Percentiles rank a stretch among this genome's conserved stretches.
Evolutionary conservation across 768 basidiomycete genomes (phyloP).

Genomic region (Xerocomellus amylosporus): DNA sequence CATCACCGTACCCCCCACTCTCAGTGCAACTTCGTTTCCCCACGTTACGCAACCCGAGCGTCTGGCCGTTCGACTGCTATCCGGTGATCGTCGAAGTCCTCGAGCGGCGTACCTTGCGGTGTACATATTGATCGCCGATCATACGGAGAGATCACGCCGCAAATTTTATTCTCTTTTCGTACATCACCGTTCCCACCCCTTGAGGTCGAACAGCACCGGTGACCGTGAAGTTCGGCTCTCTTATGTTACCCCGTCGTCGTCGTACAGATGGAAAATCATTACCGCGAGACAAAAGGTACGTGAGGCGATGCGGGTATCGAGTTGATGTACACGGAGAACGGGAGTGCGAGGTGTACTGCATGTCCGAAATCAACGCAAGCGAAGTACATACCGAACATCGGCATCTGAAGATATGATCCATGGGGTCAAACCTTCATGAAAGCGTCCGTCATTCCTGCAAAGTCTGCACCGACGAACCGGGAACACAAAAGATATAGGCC

Average conservation of each 20-base stretch:
- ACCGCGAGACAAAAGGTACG: not conserved
- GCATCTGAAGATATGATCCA: not conserved
- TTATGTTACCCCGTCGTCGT: not conserved
- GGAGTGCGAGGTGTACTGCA: not conserved
- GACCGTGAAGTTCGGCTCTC: not conserved
- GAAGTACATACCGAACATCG: not conserved
- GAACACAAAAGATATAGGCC: not conserved
- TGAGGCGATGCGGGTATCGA: not conserved
- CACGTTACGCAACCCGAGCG: not conserved
- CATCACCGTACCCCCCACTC: not conserved
- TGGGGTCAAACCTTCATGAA: constrained; percentile 21
- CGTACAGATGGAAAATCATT: not conserved
- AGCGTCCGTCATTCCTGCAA: constrained; percentile 15
- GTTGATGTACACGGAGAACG: not conserved
- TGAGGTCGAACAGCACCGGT: not conserved
- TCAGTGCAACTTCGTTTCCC: not conserved
- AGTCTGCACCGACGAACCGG: constrained; percentile 7
- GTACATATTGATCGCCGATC: not conserved
- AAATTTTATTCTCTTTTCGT: not conserved
- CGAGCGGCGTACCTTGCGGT: not conserved
- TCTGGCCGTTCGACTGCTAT: not conserved
- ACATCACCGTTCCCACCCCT: too few species aligned
- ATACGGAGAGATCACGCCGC: not conserved
- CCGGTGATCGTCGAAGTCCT: not conserved
- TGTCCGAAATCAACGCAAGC: not conserved